These are phyloP conservation scores for Colletotrichum lindemuthianum DNA, from an alignment of 2,329 filamentous ascomycete species.

Conservation along the genomic window DNA sequence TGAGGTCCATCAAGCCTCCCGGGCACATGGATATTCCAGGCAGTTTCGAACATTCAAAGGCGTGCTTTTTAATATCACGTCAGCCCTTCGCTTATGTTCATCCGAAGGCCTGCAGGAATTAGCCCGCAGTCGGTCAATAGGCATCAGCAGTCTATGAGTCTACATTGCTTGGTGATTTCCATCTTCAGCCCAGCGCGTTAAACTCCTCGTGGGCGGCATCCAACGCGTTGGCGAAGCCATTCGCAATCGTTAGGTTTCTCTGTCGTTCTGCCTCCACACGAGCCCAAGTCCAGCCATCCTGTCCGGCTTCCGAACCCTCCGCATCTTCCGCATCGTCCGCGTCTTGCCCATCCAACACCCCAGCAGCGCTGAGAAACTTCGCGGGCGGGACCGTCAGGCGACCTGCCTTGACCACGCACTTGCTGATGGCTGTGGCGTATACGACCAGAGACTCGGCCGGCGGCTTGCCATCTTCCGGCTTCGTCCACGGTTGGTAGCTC, in stretches of 20 bases:
- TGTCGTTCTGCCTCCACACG: slow-evolving; percentile 26
- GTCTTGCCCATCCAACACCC: slow-evolving; percentile 5
- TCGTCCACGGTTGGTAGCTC: slow-evolving; percentile 52
- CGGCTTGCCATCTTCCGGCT: slow-evolving; percentile 53
- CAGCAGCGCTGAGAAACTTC: slow-evolving; percentile 26
- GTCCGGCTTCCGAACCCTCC: not conserved
- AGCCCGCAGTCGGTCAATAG: no score
- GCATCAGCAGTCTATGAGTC: no score
- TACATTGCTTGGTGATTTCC: no score
- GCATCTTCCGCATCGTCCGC: not conserved
- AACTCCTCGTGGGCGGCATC: slow-evolving; percentile 28
- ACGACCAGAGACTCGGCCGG: not conserved
- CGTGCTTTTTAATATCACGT: slow-evolving; percentile 2
- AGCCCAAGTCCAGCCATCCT: slow-evolving; percentile 25
- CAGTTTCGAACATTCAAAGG: no score
- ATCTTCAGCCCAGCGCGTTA: slow-evolving; percentile 4
- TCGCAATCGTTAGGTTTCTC: slow-evolving; percentile 12
- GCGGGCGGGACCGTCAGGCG: slow-evolving; percentile 82
- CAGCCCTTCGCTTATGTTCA: slow-evolving; percentile 1
- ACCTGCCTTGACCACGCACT: slow-evolving; percentile 85
- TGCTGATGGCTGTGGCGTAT: slow-evolving; percentile 76
- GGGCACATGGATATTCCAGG: no score
- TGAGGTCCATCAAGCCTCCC: no score
- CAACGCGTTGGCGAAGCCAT: slow-evolving; percentile 20
- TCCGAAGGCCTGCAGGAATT: not conserved